Percentiles rank a stretch among this genome's conserved stretches.
phyloP scores from a whole-genome alignment of 2,329 filamentous ascomycete genomes.

The Claviceps humidiphila region DNA sequence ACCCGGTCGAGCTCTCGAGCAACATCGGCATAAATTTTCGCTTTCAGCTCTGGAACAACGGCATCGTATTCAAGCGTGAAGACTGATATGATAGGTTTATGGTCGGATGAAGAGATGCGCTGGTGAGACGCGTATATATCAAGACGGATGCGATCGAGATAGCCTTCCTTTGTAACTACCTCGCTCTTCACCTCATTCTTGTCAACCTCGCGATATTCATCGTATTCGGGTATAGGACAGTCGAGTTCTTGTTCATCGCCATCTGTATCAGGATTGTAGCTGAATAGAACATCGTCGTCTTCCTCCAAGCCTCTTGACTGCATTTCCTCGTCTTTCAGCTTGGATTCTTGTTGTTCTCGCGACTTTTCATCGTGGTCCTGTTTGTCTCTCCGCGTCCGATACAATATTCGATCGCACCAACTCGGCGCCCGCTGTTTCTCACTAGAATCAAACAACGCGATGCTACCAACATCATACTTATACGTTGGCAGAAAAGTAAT shows the following conservation, averaged over 20 bases:
- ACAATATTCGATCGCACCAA: slow-evolving; percentile 94
- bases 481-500: slow-evolving; percentile 90
- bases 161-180: slow-evolving; percentile 44
- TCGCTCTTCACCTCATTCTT: slow-evolving; percentile 23
- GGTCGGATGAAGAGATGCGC: slow-evolving; percentile 79
- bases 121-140: slow-evolving; percentile 78
- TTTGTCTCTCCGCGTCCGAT: slow-evolving; percentile 60
- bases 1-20: slow-evolving; percentile 77
- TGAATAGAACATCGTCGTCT: slow-evolving; percentile 77
- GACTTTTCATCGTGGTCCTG: slow-evolving; percentile 49
- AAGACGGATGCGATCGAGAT: slow-evolving; percentile 38
- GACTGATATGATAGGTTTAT: slow-evolving; percentile 77
- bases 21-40: slow-evolving; percentile 73
- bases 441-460: slow-evolving; percentile 85
- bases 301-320: slow-evolving; percentile 63
- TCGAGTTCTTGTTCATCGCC: slow-evolving; percentile 26
- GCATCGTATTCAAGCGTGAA: slow-evolving; percentile 80
- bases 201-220: slow-evolving; percentile 40
- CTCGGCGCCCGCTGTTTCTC: slow-evolving; percentile 88
- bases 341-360: slow-evolving; percentile 51
- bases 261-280: slow-evolving; percentile 77
- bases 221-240: slow-evolving; percentile 37
- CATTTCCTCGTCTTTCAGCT: slow-evolving; percentile 73
- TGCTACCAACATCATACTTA: slow-evolving; percentile 93
- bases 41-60: slow-evolving; percentile 72